Base-by-base conservation (phyloP, 176 grass and related monocot species). In the Saccharum officinarum region DNA sequence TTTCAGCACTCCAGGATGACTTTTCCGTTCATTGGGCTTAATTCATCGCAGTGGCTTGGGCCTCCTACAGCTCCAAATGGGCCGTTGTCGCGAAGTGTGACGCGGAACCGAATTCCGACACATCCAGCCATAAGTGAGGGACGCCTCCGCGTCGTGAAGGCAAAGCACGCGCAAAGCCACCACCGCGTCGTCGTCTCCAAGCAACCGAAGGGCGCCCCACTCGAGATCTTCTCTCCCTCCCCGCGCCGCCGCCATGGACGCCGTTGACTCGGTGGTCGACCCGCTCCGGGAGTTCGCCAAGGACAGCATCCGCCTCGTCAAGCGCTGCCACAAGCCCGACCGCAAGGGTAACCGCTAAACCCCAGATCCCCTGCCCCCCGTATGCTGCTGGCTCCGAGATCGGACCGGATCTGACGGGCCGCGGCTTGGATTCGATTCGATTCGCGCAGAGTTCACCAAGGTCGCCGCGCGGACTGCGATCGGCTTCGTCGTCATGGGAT, bases 241-340 rank as follows among this genome's bases (percentile, higher is more conserved):
- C 54, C 25, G 49, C 69, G 73, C 72, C 75, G 85, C 80, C 68
- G 85, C 81, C 63, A 99, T 99, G 97, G 97, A 99, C 80, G 97
- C 97, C 84, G 62, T 99, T 0, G 97, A 99, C 75, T 99, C 97
- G 59, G 90, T 91, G 40, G 97, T 97, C 22, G 97, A 96, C 80
- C 97, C 97, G 55, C 87, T 99, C 40, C 68, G 97, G 6, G 94
- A 99, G 76, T 99, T 99, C 79, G 90, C 94, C 82, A 99, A 92
- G 92, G 97, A 99, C 84, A 99, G 97, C 88, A 39, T 99, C 45
- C 97, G 97, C 78, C 97, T 99, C 71, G 94, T 99, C 75, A 99
- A 99, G 89, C 90, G 97, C 38, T 99, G 97, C 87, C 97, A 99
- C 94, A 99, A 97, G 90, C 97, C 97, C 61, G 93, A 99, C 62